These are phyloP conservation scores for Tetracladium marchalianum DNA, from an alignment of 495 filamentous ascomycete genomes.

Conservation along the genomic window DNA sequence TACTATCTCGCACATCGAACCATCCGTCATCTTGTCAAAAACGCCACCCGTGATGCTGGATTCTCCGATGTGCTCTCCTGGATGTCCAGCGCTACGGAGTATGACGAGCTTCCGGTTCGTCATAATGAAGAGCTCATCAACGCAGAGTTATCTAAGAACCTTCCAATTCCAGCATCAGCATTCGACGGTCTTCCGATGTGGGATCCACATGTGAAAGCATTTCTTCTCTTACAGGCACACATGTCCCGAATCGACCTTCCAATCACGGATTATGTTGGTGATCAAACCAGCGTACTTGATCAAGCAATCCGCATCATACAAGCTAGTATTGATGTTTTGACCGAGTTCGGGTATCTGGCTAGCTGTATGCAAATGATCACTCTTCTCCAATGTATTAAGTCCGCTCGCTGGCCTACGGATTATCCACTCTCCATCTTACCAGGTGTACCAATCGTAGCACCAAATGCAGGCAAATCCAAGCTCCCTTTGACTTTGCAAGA, in stretches of 20 bases:
- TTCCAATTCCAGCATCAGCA: slow-evolving; percentile 56
- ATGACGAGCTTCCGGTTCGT: slow-evolving; percentile 94
- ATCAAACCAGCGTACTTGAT: slow-evolving; percentile 75
- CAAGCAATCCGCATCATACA: slow-evolving; percentile 93
- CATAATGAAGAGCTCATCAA: slow-evolving; percentile 99
- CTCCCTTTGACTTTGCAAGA: slow-evolving; percentile 29
- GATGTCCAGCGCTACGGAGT: slow-evolving; percentile 92
- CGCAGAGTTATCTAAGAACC: slow-evolving; percentile 71
- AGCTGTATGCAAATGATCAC: slow-evolving; percentile 70
- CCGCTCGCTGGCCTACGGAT: slow-evolving; percentile 82
- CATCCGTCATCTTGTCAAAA: slow-evolving; percentile 67
- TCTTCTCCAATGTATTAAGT: slow-evolving; percentile 85
- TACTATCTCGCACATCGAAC: slow-evolving; percentile 98
- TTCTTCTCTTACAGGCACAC: slow-evolving; percentile 86
- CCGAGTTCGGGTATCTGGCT: slow-evolving; percentile 75
- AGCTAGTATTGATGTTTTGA: slow-evolving; percentile 84
- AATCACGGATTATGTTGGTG: slow-evolving; percentile 94
- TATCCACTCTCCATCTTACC: slow-evolving; percentile 71
- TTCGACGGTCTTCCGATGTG: slow-evolving; percentile 70
- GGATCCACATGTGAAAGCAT: slow-evolving; percentile 97
- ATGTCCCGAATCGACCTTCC: slow-evolving; percentile 88
- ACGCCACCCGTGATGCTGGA: slow-evolving; percentile 65
- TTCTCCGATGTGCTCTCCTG: slow-evolving; percentile 84
- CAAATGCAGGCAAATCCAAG: slow-evolving; percentile 21
- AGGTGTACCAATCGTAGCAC: slow-evolving; percentile 41